Base-by-base conservation (phyloP, 2,329 filamentous ascomycete species). In the Juglanconis oblonga region DNA sequence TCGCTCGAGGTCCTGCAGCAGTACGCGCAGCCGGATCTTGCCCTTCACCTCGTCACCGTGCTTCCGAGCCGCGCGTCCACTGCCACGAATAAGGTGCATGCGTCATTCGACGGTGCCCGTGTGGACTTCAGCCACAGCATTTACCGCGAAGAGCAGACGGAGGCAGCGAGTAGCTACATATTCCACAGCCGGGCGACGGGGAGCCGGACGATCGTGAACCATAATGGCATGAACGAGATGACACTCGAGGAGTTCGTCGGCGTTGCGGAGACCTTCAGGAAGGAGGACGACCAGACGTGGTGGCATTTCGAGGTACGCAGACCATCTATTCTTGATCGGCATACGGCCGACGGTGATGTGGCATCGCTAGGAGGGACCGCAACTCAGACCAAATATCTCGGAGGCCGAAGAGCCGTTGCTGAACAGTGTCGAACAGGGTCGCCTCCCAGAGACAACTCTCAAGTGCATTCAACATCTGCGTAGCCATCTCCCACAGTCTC, bases 1-100 rank as follows among this genome's bases (percentile, higher is more conserved):
- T 83, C 84, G 3, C 80, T 91, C 38, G 82, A 91, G 69, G 88
- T 92, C 8, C 75, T 92, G 32, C 80, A 85, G 63, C 87, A 92
- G 70, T 79, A 90, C 17, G 51, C n/a, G 58, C 58, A 67, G 36
- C 59, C 52, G 45, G n/a, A 64, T 38, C 65, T 77, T 42, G 67
- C 66, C 50, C 70, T 73, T 47, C 75, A 82, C 66, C 74, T 86
- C 33, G 72, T 85, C 31, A 74, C 81, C 24, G 76, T 74, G 59
- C 76, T 91, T 2, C 88, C 89, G 1, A 73, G 73, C n/a, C 70
- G 67, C 36, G 69, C 74, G 3, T 83, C 87, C 0, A 64, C 77
- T 9, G 83, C 81, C 36, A 80, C 81, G 1, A 69, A 71, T 49
- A 77, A 79, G 62, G 81, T 91, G 55, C 67, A 75, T 32, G 72